phyloP scores from a whole-genome alignment of 306 rosid species.

The Quercus gilva region DNA sequence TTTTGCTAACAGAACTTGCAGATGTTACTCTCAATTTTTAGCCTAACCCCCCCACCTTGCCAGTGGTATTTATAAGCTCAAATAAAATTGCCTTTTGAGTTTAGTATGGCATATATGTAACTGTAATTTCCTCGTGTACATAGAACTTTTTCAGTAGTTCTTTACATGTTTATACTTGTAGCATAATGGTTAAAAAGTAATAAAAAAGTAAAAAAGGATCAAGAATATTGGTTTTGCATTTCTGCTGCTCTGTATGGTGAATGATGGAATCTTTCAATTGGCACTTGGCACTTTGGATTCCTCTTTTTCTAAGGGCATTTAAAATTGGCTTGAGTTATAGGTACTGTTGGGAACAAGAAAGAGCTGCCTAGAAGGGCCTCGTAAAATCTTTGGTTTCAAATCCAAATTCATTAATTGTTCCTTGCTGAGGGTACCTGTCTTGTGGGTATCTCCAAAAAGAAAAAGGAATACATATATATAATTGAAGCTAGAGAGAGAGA shows the following conservation, averaged over 20 bases:
- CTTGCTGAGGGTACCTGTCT: no score
- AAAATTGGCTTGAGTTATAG: no score
- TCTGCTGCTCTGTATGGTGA: background rate
- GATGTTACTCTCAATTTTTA: slow-evolving; percentile 31
- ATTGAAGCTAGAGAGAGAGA: no score
- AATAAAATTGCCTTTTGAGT: slow-evolving; percentile 23
- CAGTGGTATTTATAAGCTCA: background rate
- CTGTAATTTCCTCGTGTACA: slow-evolving; percentile 42
- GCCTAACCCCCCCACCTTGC: slow-evolving; percentile 39
- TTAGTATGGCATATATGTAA: slow-evolving; percentile 35
- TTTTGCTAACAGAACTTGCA: slow-evolving; percentile 30
- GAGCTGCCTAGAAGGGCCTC: no score
- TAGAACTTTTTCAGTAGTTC: slow-evolving; percentile 25
- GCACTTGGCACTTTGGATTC: background rate
- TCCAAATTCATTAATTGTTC: no score
- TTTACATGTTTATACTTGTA: slow-evolving; percentile 12
- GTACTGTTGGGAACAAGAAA: no score
- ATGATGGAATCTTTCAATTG: background rate
- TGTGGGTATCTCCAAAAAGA: no score
- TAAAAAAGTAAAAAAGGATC: background rate
- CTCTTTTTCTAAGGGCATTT: background rate
- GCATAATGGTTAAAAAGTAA: slow-evolving; percentile 1
- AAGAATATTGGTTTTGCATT: background rate
- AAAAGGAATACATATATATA: no score
- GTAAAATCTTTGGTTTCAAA: no score